phyloP scores from a whole-genome alignment of 2,329 filamentous ascomycete genomes.

The Harringtonia aguacate region DNA sequence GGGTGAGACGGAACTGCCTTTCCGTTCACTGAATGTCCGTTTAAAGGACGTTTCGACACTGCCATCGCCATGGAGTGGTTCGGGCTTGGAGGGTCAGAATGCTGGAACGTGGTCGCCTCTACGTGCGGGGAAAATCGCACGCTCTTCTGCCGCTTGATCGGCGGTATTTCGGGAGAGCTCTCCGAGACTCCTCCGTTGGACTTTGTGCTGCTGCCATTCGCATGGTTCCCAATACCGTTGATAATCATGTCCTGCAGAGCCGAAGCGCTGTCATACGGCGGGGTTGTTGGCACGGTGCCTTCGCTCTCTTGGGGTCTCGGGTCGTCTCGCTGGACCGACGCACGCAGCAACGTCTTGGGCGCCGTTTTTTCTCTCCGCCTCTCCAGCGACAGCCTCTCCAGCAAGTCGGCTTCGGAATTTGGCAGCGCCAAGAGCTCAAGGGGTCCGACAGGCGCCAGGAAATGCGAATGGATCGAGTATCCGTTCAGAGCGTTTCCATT shows the following conservation, averaged over 20 bases:
- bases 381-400: neutral
- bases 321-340: too few species aligned
- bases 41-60: neutral
- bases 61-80: constrained; percentile 9
- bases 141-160: constrained; percentile 43
- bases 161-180: neutral
- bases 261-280: neutral
- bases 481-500: neutral
- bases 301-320: too few species aligned
- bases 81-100: constrained; percentile 40
- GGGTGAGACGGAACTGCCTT: neutral
- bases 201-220: neutral
- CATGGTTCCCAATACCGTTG: neutral
- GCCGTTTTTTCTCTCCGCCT: neutral
- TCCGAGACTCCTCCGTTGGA: too few species aligned
- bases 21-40: neutral
- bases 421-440: neutral
- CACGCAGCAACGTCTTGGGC: neutral
- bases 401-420: neutral
- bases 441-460: neutral
- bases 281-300: neutral
- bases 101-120: constrained; percentile 50
- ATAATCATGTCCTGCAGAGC: neutral
- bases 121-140: constrained; percentile 61
- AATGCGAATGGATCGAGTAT: neutral